These are phyloP conservation scores for Cymbopogon citratus DNA, from an alignment of 176 grass and related monocot genomes.

Conservation along the genomic window DNA sequence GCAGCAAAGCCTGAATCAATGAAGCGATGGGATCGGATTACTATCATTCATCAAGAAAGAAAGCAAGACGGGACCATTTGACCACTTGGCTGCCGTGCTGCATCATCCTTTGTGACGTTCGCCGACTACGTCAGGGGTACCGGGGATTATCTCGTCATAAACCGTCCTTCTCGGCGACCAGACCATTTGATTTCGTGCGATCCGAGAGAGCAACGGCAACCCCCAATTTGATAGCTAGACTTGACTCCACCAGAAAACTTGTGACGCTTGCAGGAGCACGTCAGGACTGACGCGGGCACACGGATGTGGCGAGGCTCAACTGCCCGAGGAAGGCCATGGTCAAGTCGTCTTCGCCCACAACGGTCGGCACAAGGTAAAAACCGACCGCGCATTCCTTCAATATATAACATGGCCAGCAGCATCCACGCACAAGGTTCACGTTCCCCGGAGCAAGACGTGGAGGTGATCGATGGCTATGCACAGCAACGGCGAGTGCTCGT, in stretches of 20 bases:
- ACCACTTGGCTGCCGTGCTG: background rate
- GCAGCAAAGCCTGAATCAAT: background rate
- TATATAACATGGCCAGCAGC: background rate
- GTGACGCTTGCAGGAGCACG: background rate
- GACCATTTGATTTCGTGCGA: background rate
- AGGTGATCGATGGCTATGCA: constrained; percentile 1
- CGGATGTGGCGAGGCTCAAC: background rate
- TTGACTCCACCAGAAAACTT: constrained; percentile 15
- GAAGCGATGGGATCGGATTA: background rate
- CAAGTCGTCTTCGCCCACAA: background rate
- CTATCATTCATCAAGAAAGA: background rate
- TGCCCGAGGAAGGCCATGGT: background rate
- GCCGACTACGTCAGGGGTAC: background rate
- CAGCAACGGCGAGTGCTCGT: constrained; percentile 7
- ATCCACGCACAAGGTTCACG: background rate
- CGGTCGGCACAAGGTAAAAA: background rate
- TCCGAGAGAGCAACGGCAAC: too few species aligned
- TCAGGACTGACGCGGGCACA: background rate
- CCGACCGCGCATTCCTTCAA: background rate
- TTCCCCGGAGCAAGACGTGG: background rate
- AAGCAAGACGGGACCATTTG: background rate
- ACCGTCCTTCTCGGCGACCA: background rate
- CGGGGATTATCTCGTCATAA: background rate
- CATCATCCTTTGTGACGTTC: background rate
- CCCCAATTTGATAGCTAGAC: background rate